phyloP scores from a whole-genome alignment of 768 basidiomycete species.

The Russula vinacea region DNA sequence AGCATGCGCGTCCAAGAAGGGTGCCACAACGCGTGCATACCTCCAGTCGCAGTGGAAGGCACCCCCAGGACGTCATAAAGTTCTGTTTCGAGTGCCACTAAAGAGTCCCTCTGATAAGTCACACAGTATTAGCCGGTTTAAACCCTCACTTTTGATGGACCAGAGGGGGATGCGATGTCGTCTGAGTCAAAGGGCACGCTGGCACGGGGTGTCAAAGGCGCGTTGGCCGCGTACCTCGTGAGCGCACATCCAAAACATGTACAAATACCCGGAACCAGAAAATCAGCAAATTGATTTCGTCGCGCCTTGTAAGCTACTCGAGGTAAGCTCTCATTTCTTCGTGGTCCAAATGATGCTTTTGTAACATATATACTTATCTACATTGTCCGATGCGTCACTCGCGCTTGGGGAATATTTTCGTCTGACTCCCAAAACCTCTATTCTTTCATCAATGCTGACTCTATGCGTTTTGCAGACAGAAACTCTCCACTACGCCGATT shows the following conservation, averaged over 20 bases:
- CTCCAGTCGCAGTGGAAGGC: constrained; percentile 62
- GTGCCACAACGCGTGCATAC: constrained; percentile 40
- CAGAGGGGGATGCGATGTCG: constrained; percentile 5
- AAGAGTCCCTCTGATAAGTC: not conserved
- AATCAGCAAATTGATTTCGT: not conserved
- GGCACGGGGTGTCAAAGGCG: not conserved
- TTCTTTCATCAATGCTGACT: constrained; percentile 8
- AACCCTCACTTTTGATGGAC: constrained; percentile 11
- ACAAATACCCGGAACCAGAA: constrained; percentile 7
- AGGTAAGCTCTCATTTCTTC: constrained; percentile 22
- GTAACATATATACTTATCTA: constrained; percentile 63
- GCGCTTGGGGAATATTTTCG: constrained; percentile 45
- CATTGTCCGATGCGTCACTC: constrained; percentile 72
- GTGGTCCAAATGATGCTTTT: constrained; percentile 50
- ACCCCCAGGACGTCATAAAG: constrained; percentile 87
- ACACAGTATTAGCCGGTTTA: not conserved
- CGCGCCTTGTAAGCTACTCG: not conserved
- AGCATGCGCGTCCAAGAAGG: constrained; percentile 5
- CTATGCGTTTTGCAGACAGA: not conserved
- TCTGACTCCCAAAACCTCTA: constrained; percentile 24
- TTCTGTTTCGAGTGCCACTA: constrained; percentile 73
- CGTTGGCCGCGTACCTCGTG: not conserved
- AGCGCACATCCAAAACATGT: constrained; percentile 10
- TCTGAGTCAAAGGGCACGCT: constrained; percentile 5
- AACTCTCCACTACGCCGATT: not conserved